Evolutionary conservation across 2,329 filamentous ascomycete genomes (phyloP).

Genomic region (Verticillium longisporum): DNA sequence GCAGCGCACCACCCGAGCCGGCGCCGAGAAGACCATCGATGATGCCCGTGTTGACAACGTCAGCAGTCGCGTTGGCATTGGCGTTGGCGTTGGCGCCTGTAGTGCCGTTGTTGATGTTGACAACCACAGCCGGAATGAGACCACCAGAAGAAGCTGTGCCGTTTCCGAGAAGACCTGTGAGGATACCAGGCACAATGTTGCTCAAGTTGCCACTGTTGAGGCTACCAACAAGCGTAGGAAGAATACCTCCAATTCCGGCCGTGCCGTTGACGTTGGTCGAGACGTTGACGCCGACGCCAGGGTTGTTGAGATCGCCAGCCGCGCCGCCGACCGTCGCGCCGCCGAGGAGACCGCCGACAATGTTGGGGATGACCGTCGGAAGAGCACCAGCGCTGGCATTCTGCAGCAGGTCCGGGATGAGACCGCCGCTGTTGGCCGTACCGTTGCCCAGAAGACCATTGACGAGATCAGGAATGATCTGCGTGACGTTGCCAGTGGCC

Average conservation of each 20-base stretch:
- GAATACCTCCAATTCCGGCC: neutral
- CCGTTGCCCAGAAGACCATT: constrained; percentile 1
- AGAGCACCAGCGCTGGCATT: neutral
- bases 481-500: neutral
- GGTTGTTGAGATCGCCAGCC: neutral
- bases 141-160: neutral
- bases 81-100: neutral
- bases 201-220: neutral
- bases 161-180: neutral
- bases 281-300: neutral
- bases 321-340: neutral
- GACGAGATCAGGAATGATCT: neutral
- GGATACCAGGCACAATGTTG: neutral
- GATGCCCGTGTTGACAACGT: neutral
- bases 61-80: neutral
- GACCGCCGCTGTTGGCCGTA: neutral
- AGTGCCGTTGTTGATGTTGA: neutral
- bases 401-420: neutral
- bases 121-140: neutral
- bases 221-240: neutral
- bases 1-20: neutral
- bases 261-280: neutral
- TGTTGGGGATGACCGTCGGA: neutral
- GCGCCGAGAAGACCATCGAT: neutral
- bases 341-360: neutral